Evolutionary conservation across 768 basidiomycete genomes (phyloP), one percentile per base, ranked within the genome.

Genomic region (Leccinum incarnatum): DNA sequence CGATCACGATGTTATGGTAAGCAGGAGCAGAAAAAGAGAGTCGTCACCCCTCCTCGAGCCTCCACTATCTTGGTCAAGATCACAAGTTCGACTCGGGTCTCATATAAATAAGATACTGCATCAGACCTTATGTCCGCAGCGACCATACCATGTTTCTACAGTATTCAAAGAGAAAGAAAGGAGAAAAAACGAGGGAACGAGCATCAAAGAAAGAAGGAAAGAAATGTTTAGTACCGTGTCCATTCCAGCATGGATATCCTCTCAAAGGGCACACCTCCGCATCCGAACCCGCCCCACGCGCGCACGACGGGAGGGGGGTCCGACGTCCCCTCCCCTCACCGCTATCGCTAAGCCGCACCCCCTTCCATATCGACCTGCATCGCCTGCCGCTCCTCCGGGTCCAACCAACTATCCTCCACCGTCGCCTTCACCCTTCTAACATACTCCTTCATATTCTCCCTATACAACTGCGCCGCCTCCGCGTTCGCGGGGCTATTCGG

Each of bases 391-490:
- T 91, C 89, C 37, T 80, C 81, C 4, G 81, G 80, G 72, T 97
- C 95, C 54, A 97, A 75, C 95, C 95, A 97, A 59, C 91, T 94
- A 72, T 93, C 89, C 76, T 97, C 95, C 30, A 97, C 95, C 0
- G 95, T 96, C 46, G 84, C 85, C 76, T 96, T 92, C 30, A 98
- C 96, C 55, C 94, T 76, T 62, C 95, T 79, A 51, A 96, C 90
- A 71, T 98, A 98, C 78, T 98, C 96, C 77, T 97, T 98, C 91
- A 95, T 95, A 69, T 97, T 97, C 72, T 98, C 96, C 58, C 96
- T 79, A 70, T 95, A 99, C 60, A 99, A 74, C 75, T 95, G 93
- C 6, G 97, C 97, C 0, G 97, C 97, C 76, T 99, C 97, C 3
- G 95, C 96, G 69, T 99, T 99, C 4, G 96, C 97, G 14, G 97